Evolutionary conservation across 768 basidiomycete genomes (phyloP), one percentile per base, ranked within the genome.

Genomic region (Rhizopogon vesiculosus): DNA sequence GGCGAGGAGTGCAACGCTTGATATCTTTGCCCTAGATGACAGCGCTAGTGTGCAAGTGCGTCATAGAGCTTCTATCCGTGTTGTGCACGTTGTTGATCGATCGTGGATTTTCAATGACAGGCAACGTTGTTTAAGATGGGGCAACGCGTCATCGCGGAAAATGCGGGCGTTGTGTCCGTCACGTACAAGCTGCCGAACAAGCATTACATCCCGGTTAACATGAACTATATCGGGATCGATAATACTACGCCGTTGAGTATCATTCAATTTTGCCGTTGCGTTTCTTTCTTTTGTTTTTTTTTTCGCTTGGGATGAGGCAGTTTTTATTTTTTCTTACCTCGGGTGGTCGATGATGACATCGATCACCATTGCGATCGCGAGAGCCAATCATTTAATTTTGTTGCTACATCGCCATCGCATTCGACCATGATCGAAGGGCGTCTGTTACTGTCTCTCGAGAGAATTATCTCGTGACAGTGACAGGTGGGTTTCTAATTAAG

Each of bases 101-200:
- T 43, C 42, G 22, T 42, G 18, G 42, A 9, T 35, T 38, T 48
- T 48, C 46, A 16, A 39, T 29, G 58, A 31, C 69, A 97, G 90
- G 95, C 95, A 8, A 97, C 94, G 28, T 74, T 96, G 50, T 95
- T 86, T 80, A 90, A 89, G 74, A 95, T 95, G 85, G 91, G 79
- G 0, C 80, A 89, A 59, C 77, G 78, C 2, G 76, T 98, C 60
- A 72, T 97, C 29, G 71, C 71, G 1, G 84, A 89, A 67, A 87
- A 92, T 63, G 68, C 69, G 2, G 74, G 74, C 2, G 76, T 97
- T 12, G 66, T 77, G 42, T 70, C 70, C 2, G 87, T 91, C 33
- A 77, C 78, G 13, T 97, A 96, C 71, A 70, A 73, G 42, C 78
- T 97, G 3, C 95, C 96, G 2, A 98, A 98, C 77, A 92, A 94